Conservation (phyloP, 805 yeast species). For the Saccharomyces eubayanus region DNA sequence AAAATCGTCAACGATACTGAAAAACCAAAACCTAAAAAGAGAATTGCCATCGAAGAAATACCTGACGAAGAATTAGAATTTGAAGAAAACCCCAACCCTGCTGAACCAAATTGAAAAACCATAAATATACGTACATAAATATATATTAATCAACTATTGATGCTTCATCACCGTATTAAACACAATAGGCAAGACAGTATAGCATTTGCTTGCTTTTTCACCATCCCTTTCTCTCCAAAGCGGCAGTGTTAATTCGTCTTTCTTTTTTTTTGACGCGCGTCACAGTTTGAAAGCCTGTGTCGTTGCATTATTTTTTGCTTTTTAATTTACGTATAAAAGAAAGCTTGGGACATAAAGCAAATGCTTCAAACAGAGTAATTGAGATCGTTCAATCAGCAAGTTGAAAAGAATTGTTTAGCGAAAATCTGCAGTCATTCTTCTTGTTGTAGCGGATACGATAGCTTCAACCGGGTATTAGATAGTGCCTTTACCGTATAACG, state of each 20-base stretch:
- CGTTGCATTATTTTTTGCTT: too few species aligned
- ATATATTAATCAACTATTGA: neutral
- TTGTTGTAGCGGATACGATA: neutral
- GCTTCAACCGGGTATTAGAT: neutral
- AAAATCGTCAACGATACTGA: slow-evolving; percentile 32
- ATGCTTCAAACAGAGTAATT: too few species aligned
- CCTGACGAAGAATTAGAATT: slow-evolving; percentile 41
- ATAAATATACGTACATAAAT: neutral
- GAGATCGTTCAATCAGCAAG: too few species aligned
- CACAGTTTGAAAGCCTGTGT: too few species aligned
- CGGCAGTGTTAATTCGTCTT: too few species aligned
- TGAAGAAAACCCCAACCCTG: slow-evolving; percentile 43
- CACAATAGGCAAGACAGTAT: neutral
- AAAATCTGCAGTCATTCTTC: neutral
- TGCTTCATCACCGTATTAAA: neutral
- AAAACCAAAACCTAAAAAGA: slow-evolving; percentile 36
- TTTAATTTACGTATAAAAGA: too few species aligned
- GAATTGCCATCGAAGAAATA: slow-evolving; percentile 40
- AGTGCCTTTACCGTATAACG: neutral
- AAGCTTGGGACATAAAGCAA: too few species aligned
- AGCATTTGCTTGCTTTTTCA: too few species aligned
- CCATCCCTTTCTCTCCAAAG: too few species aligned
- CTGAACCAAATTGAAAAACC: slow-evolving; percentile 44
- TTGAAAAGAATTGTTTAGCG: too few species aligned
- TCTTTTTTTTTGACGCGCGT: too few species aligned